Percentiles rank a stretch among this genome's conserved stretches.
Conservation (phyloP, 176 grass and related monocot species). For the Oryza australiensis region DNA sequence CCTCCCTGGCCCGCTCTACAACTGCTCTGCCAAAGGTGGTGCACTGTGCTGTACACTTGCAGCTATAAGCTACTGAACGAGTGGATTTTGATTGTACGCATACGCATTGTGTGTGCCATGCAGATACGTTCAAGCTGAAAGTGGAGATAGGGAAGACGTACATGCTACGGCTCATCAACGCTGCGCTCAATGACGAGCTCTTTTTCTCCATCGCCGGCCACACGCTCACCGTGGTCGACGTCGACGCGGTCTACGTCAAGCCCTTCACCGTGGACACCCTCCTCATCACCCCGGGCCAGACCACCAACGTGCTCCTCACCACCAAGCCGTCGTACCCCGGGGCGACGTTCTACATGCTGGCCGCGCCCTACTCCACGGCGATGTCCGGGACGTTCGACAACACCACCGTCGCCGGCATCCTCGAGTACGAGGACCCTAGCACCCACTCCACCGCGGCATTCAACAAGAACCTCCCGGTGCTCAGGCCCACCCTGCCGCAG, state of each 20-base stretch:
- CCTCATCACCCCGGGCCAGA: slow-evolving; percentile 58
- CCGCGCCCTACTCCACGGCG: slow-evolving; percentile 53
- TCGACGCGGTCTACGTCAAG: slow-evolving; percentile 69
- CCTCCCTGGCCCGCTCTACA: slow-evolving; percentile 53
- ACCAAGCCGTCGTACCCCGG: slow-evolving; percentile 54
- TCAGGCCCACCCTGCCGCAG: slow-evolving; percentile 38
- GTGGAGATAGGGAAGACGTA: slow-evolving; percentile 64
- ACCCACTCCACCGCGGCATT: slow-evolving; percentile 18
- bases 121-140: slow-evolving; percentile 75
- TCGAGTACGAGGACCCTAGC: slow-evolving; percentile 57
- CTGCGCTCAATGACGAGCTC: slow-evolving; percentile 77
- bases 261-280: slow-evolving; percentile 56
- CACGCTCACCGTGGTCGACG: slow-evolving; percentile 60
- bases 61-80: background rate
- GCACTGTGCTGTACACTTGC: background rate
- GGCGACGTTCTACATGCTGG: slow-evolving; percentile 57
- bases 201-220: slow-evolving; percentile 77
- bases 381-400: slow-evolving; percentile 53
- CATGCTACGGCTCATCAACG: slow-evolving; percentile 74
- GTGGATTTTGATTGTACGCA: background rate
- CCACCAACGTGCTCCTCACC: slow-evolving; percentile 64
- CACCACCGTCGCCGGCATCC: slow-evolving; percentile 65
- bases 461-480: slow-evolving; percentile 46
- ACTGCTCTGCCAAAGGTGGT: slow-evolving; percentile 63
- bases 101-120: background rate